Evolutionary conservation across 2,329 filamentous ascomycete genomes (phyloP).

Genomic region (Verticillium klebahnii): DNA sequence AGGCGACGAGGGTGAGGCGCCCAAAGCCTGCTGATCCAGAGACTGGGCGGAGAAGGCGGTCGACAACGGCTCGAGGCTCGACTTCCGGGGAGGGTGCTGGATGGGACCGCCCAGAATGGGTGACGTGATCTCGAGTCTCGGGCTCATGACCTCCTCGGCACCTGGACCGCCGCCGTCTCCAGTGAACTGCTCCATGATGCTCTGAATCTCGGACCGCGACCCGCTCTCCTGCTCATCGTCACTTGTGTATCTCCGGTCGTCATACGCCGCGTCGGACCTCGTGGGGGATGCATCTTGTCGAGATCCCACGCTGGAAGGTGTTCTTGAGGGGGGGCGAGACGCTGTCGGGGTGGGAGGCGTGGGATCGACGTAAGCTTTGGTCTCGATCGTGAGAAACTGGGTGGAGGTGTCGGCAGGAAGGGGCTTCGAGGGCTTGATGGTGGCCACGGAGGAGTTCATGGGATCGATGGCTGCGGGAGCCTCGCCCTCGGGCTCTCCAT

Average conservation of each 20-base stretch:
- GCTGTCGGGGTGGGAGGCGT: constrained; percentile 51
- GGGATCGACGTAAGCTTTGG: constrained; percentile 49
- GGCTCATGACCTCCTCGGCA: constrained; percentile 87
- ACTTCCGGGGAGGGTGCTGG: constrained; percentile 76
- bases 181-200: constrained; percentile 95
- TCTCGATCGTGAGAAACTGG: constrained; percentile 44
- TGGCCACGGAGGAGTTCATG: constrained; percentile 43
- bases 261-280: constrained; percentile 49
- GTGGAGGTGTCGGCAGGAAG: constrained; percentile 28
- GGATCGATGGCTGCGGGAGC: constrained; percentile 15
- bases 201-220: constrained; percentile 85
- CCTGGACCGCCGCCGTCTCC: constrained; percentile 67
- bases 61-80: constrained; percentile 73
- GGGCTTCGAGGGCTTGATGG: constrained; percentile 40
- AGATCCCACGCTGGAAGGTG: constrained; percentile 50
- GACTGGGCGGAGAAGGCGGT: constrained; percentile 41
- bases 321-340: constrained; percentile 55
- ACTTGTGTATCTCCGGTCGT: constrained; percentile 52
- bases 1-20: constrained; percentile 25
- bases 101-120: constrained; percentile 64
- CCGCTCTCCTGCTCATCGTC: constrained; percentile 64
- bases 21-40: neutral
- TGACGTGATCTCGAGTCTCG: constrained; percentile 75
- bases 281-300: constrained; percentile 48
- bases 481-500: neutral